Conservation (phyloP, 1,284 basidiomycete species). For the Lignosus rhinocerotis region DNA sequence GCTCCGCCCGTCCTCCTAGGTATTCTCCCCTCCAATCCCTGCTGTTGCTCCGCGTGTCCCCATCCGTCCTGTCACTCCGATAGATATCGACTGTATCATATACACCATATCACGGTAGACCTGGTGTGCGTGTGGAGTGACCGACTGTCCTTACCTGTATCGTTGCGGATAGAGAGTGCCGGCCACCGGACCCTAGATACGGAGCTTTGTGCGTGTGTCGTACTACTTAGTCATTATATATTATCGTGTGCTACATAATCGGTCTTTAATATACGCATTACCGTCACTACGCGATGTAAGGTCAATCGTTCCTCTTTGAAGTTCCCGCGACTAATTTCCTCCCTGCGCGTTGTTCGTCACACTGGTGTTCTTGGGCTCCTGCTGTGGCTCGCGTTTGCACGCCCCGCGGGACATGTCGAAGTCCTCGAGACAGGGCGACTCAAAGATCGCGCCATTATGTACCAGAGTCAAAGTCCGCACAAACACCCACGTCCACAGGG, state of each 20-base stretch:
- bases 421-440: conserved; percentile 38
- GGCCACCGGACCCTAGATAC: conserved; percentile 20
- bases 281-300: background rate
- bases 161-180: conserved; percentile 20
- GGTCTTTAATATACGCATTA: conserved; percentile 1
- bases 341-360: background rate
- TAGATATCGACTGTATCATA: conserved; percentile 20
- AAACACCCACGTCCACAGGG: conserved; percentile 47
- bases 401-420: conserved; percentile 19
- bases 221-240: background rate
- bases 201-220: conserved; percentile 1
- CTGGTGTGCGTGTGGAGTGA: conserved; percentile 4
- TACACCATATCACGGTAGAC: conserved; percentile 14
- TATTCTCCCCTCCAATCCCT: background rate
- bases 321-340: background rate
- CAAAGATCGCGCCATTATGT: conserved; percentile 44
- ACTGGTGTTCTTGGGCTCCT: background rate
- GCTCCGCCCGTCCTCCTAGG: background rate
- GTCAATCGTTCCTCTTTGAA: background rate
- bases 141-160: conserved; percentile 8
- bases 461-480: conserved; percentile 37
- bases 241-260: conserved; percentile 3
- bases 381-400: background rate
- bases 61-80: background rate
- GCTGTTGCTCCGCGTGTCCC: conserved; percentile 1